Evolutionary conservation across 176 grass and related monocot species (phyloP).

Genomic region (Carex pumila): DNA sequence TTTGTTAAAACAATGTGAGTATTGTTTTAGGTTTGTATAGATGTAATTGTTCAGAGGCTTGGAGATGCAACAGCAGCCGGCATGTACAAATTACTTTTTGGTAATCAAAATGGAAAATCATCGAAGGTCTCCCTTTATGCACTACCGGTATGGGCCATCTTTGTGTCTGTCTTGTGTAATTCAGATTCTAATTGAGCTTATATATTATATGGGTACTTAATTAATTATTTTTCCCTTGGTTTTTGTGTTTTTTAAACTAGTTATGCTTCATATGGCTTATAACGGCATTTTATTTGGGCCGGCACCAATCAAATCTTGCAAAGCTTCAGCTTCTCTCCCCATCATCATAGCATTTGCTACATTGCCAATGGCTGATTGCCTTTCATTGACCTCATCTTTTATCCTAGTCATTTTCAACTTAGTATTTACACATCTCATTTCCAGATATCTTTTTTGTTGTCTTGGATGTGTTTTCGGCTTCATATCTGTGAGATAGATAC

Average conservation of each 20-base stretch:
- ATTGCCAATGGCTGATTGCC: neutral
- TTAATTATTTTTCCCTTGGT: neutral
- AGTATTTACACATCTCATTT: neutral
- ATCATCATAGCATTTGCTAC: neutral
- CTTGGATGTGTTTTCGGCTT: neutral
- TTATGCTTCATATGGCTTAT: slow-evolving; percentile 78
- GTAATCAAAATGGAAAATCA: slow-evolving; percentile 48
- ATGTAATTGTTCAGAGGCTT: slow-evolving; percentile 89
- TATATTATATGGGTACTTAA: neutral
- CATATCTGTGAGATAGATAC: neutral
- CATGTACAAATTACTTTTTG: slow-evolving; percentile 66
- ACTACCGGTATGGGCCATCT: slow-evolving; percentile 51
- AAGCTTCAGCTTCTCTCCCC: slow-evolving; percentile 39
- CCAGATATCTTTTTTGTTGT: neutral
- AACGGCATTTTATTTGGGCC: slow-evolving; percentile 76
- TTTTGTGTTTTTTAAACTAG: slow-evolving; percentile 30
- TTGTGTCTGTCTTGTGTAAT: neutral
- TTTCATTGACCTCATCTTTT: neutral
- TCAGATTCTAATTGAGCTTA: neutral
- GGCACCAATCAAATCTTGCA: slow-evolving; percentile 55
- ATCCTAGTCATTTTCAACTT: neutral
- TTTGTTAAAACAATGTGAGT: neutral
- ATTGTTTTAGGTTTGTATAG: slow-evolving; percentile 76
- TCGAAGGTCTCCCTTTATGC: slow-evolving; percentile 70
- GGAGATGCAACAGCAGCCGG: slow-evolving; percentile 88